phyloP scores from a whole-genome alignment of 2,329 filamentous ascomycete genomes.

The Apiospora pterosperma region DNA sequence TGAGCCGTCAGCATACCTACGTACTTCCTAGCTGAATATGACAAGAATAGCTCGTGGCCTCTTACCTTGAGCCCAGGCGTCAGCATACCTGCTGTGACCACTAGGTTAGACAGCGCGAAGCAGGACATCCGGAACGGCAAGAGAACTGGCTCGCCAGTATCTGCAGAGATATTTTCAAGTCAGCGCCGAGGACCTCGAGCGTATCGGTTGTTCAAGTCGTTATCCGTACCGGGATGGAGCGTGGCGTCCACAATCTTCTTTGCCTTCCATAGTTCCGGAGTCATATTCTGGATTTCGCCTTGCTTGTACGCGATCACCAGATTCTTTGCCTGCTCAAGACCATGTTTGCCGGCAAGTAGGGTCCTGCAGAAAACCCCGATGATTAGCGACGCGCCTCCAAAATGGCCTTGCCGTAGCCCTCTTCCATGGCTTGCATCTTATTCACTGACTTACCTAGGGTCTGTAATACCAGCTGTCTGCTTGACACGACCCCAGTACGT shows the following conservation, averaged over 20 bases:
- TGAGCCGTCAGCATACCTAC: background rate
- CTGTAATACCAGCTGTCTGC: slow-evolving; percentile 85
- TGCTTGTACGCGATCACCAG: slow-evolving; percentile 84
- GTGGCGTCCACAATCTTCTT: slow-evolving; percentile 98
- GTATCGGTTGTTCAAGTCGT: background rate
- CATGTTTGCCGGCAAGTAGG: slow-evolving; percentile 71
- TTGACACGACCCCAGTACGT: slow-evolving; percentile 95
- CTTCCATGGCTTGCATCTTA: background rate
- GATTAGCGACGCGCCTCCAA: background rate
- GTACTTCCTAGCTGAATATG: background rate
- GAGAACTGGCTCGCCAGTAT: slow-evolving; percentile 88
- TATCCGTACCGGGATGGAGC: slow-evolving; percentile 76
- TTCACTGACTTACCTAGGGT: slow-evolving; percentile 75
- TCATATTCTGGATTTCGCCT: slow-evolving; percentile 77
- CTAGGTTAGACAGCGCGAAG: slow-evolving; percentile 88
- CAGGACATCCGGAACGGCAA: slow-evolving; percentile 97
- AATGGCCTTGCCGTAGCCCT: background rate
- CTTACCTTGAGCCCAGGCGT: slow-evolving; percentile 75
- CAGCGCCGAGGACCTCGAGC: background rate
- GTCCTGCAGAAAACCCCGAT: slow-evolving; percentile 56
- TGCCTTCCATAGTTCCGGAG: slow-evolving; percentile 84
- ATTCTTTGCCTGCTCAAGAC: slow-evolving; percentile 81
- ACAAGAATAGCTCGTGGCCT: background rate
- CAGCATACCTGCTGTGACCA: slow-evolving; percentile 96
- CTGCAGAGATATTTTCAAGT: slow-evolving; percentile 39